phyloP scores from a whole-genome alignment of 1,139 yeast genomes.

The Geotrichum reessii region DNA sequence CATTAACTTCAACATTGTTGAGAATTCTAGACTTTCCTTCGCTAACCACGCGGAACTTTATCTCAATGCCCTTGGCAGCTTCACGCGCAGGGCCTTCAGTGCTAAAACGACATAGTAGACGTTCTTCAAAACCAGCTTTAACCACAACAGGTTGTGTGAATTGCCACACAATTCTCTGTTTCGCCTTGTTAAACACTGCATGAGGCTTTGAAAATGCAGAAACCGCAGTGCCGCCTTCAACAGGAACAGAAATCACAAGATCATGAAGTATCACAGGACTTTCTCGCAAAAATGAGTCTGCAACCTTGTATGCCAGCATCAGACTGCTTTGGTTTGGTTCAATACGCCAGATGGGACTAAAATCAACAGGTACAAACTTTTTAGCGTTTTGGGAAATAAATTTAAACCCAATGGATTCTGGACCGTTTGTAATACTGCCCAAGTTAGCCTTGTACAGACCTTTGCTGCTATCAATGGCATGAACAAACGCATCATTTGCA shows the following conservation, averaged over 20 bases:
- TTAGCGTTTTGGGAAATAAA: conserved; percentile 45
- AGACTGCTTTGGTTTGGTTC: conserved; percentile 81
- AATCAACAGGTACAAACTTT: conserved; percentile 50
- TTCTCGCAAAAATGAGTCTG: conserved; percentile 44
- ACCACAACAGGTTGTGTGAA: conserved; percentile 48
- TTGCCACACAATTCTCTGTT: conserved; percentile 82
- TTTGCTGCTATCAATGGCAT: conserved; percentile 17
- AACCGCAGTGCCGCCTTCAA: conserved; percentile 45
- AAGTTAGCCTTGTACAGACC: conserved; percentile 23
- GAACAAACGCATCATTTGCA: conserved; percentile 26
- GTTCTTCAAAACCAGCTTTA: conserved; percentile 61
- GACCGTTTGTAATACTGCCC: conserved; percentile 16
- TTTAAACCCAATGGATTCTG: conserved; percentile 64
- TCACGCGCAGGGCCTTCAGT: conserved; percentile 35
- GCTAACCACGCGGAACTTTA: conserved; percentile 25
- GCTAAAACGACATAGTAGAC: conserved; percentile 37
- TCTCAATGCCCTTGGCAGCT: conserved; percentile 31
- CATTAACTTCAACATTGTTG: conserved; percentile 6
- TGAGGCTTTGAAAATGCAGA: conserved; percentile 86
- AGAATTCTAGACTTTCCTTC: background rate
- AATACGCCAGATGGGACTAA: conserved; percentile 84
- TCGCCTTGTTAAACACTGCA: conserved; percentile 81
- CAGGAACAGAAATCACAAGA: conserved; percentile 58
- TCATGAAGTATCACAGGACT: conserved; percentile 45
- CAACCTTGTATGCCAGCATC: conserved; percentile 62